Base-by-base conservation (phyloP, 129 eudicot species). In the Artemisia tridentata region DNA sequence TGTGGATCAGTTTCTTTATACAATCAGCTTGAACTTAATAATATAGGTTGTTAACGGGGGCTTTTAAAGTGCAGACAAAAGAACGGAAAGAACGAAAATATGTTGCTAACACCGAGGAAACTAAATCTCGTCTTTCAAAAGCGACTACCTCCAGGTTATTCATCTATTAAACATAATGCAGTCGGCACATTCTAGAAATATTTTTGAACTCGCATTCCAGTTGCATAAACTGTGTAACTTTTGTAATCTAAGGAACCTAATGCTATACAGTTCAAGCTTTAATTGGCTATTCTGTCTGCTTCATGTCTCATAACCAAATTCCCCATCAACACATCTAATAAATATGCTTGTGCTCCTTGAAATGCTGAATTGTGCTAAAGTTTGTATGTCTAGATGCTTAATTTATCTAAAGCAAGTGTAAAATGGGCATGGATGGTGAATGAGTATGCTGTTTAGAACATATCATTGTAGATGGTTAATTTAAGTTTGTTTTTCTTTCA, bases 91-190 rank as follows among this genome's bases (percentile, higher is more conserved):
- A 87, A 62, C 83, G 85, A 82, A 90, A 87, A 69, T 79, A 78
- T 60, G 80, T 85, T 71, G 79, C 85, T 59, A 77, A 77, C 72
- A 72, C 90, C 2, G 85, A 82, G 66, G 89, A 81, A 62, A 75
- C 80, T 45, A 81, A 73, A 70, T 89, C 97, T 69, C 80, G 72
- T 49, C 46, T 18, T 43, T 87, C 99, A 16, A 88, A 90, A 81
- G 99, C 99, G 27, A 88, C 99, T 59, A 95, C 99, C 66, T 90
- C 97, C 68, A 88, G 96, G 99, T 93, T 74, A 2, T 34, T 38
- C 34, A 29, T 29, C 34, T 29, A 29, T 29, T 34, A 34, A 31
- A 34, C 43, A 34, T 34, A 34, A 34, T 5, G 43, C 7, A 7
- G 43, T 38, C 11, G 8, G 9, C 10, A 38, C 41, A 34, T 34